Conservation (phyloP, 192 early-diverging fungal genomes). For the Neocallimastix lanati region DNA sequence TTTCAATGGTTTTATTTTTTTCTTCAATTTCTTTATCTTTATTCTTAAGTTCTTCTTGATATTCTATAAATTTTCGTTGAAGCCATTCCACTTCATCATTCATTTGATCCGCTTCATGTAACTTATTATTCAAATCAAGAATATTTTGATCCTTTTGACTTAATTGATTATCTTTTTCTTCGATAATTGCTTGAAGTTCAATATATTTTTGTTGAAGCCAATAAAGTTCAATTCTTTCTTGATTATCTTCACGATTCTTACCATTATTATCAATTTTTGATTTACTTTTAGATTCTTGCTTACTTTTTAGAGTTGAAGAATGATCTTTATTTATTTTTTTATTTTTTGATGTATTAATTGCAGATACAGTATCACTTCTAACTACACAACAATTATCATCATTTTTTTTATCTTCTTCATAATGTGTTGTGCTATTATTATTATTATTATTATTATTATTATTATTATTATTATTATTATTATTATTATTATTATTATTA, state of each 20-base stretch:
- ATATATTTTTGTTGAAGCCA: neutral
- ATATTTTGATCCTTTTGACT: neutral
- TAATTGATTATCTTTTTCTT: neutral
- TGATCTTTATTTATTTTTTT: too few relatives aligned
- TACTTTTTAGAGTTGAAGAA: neutral
- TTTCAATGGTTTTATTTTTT: neutral
- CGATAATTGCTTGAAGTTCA: neutral
- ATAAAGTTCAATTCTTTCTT: neutral
- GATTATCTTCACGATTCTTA: neutral
- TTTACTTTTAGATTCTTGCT: neutral
- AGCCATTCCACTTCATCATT: neutral
- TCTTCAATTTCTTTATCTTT: neutral
- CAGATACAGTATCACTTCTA: too few relatives aligned
- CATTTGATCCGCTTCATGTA: neutral
- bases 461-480: neutral
- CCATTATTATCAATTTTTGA: neutral
- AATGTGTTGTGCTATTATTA: neutral
- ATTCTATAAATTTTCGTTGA: neutral
- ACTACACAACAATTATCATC: too few relatives aligned
- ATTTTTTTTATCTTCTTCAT: neutral
- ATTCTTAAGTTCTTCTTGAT: neutral
- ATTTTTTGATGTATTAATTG: neutral
- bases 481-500: neutral
- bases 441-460: neutral
- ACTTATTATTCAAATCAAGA: neutral